A percentile compares a stretch with the other conserved stretches of the same genome.
phyloP scores from a whole-genome alignment of 1,284 basidiomycete species.

The Hemileia vastatrix region DNA sequence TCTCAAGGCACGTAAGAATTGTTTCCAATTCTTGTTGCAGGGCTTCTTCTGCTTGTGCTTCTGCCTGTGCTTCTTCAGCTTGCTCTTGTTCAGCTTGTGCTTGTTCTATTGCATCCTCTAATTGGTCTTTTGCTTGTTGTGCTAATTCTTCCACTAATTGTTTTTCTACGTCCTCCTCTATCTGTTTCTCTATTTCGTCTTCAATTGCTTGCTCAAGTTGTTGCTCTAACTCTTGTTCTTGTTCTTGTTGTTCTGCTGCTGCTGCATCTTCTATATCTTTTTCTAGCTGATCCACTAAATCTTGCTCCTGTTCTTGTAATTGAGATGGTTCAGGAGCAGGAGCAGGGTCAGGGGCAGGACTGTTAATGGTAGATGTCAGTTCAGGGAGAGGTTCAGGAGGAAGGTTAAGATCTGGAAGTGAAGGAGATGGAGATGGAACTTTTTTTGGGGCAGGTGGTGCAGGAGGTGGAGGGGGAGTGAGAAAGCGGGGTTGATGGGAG shows the following conservation, averaged over 20 bases:
- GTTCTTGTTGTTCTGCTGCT: neutral
- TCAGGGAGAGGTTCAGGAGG: neutral
- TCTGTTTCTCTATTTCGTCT: neutral
- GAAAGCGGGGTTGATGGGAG: neutral
- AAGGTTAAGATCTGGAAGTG: neutral
- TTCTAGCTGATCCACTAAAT: neutral
- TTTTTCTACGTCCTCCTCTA: neutral
- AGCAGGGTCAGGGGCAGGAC: neutral
- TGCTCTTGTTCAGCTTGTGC: neutral
- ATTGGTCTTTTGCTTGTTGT: neutral
- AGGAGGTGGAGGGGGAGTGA: neutral
- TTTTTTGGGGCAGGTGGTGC: neutral
- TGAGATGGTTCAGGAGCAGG: conserved; percentile 2
- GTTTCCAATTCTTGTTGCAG: neutral
- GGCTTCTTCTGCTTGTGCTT: neutral
- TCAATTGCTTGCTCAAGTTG: neutral
- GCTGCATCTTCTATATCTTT: neutral
- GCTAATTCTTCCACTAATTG: neutral
- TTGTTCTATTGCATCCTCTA: neutral
- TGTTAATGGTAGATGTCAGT: neutral
- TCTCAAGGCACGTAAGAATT: neutral
- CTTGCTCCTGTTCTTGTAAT: neutral
- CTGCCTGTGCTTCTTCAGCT: neutral
- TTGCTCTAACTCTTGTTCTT: neutral
- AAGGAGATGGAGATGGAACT: neutral